Base-by-base conservation (phyloP, 495 filamentous ascomycete genomes). In the Penicillium macrosclerotiorum region DNA sequence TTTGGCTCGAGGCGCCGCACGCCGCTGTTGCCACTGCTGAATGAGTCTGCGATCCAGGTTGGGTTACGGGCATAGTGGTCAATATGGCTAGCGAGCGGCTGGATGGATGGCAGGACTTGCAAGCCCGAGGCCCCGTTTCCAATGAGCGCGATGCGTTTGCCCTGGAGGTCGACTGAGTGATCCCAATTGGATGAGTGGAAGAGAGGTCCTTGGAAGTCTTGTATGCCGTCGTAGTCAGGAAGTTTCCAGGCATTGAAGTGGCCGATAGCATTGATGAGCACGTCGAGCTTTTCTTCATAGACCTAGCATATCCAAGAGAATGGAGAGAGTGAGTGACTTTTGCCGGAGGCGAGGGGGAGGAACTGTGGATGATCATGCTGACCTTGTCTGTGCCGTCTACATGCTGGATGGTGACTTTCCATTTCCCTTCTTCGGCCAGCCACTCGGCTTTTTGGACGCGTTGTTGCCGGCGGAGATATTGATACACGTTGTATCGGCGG, bases 21-120 rank as follows among this genome's bases (percentile, higher is more conserved):
- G 11, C 71, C 64, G 0, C 49, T 39, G 18, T 26, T 56, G 24
- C 49, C 52, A 37, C 71, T 65, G 47, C 65, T 67, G 45, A 71
- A 69, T 9, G 81, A 77, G 24, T 77, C 74, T 0, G 82, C 76
- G n/a, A 89, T 80, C 84, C 85, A 88, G 1, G 83, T 86, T 22
- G 68, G 74, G 49, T 79, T 83, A 14, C 85, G 76, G 5, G 78
- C 80, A 40, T 85, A 88, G 61, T 84, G 77, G 50, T 82, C 80
- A 35, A 71, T 78, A 73, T 81, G 55, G 57, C 69, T 52, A 53
- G 80, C 66, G 52, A 79, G 42, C 61, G 79, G 71, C 69, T 85
- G 68, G n/a, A 82, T 63, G 3, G 71, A 73, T 0, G 79, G 74
- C 5, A 81, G 62, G 1, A 82, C 60, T 45, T 82, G 79, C 13